Evolutionary conservation across 805 yeast species (phyloP), one percentile per base, ranked within the genome.

Genomic region (Kluyveromyces wickerhamii): DNA sequence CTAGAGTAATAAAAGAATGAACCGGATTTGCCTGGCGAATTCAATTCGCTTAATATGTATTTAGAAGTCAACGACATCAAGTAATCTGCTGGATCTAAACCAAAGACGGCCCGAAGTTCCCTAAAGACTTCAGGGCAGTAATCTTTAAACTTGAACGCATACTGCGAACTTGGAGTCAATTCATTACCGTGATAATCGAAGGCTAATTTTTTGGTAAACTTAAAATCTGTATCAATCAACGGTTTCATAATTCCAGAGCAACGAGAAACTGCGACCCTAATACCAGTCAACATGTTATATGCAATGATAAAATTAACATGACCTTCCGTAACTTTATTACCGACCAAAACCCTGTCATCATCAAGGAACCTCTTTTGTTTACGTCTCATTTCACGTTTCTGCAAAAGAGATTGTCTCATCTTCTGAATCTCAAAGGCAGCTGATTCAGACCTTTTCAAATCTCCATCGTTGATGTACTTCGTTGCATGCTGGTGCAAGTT

Each of bases 11-110:
- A 92, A 54, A 92, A 92, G 52, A 89, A 89, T 0, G 96, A 86
- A 0, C 98, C 98, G 51, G 94, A 81, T 57, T 92, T 92, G 3
- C 98, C 98, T 0, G 97, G 96, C 2, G 96, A 87, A 14, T 89
- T 94, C 44, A 87, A 65, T 60, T 89, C 96, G 18, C 92, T 81
- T 24, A 92, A 70, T 42, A 92, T 83, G 52, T 89, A 89, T 57
- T 87, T 87, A 14, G 96, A 89, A 0, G 97, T 89, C 45, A 92
- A 68, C 1, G 96, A 85, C 47, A 89, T 78, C 36, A 92, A 67
- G 57, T 94, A 92, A 57, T 94, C 98, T 1, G 96, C 97, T 3
- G 95, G 95, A 51, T 92, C 97, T 19, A 92, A 68, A 10, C 88
- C 87, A 63, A 94, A 92, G 27, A 75, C 52, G 5, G 73, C 64